Evolutionary conservation across 257 asterid species (phyloP), one percentile per base, ranked within the genome.

Genomic region (Mitragyna speciosa): DNA sequence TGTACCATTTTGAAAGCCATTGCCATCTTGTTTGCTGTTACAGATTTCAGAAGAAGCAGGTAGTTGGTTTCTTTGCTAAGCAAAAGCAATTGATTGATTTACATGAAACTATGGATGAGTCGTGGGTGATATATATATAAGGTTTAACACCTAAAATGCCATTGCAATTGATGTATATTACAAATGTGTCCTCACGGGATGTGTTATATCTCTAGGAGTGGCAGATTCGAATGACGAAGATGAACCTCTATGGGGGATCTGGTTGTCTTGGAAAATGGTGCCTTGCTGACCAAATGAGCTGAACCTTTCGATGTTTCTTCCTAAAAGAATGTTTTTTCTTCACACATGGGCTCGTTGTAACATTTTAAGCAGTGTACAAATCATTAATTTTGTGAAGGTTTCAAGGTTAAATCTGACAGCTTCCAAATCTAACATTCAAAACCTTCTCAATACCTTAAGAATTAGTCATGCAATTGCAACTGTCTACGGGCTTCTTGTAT

Each of bases 1-100:
- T 12, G 11, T 88, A 93, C 98, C 97, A 94, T 91, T 89, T 92
- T 94, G 94, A 94, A 86, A 85, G 98, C 95, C 98, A 92, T 94
- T 20, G 95, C 94, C 98, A 92, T 93, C 79, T 72, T 88, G 77
- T 80, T 76, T 59, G 54, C 28, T 84, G 73, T 61, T 61, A 71
- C 49, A 79, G 33, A 54, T 1, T 70, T 20, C 11, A 51, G 48
- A 67, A 65, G 76, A 33, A 78, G 63, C 36, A 78, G 54, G 70
- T 14, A 14, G 26, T 26, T 26, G 72, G n/a, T 78, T 36, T 78
- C 41, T 81, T 80, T 64, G 74, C 52, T 70, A 76, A 76, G 83
- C 31, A 73, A 77, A 81, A 43, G 87, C 79, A 31, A 64, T 79
- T 6, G 11, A 65, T 31, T 4, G 66, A 39, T 45, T n/a, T 59